phyloP scores from a whole-genome alignment of 2,329 filamentous ascomycete species.

The Diaporthe sp. region DNA sequence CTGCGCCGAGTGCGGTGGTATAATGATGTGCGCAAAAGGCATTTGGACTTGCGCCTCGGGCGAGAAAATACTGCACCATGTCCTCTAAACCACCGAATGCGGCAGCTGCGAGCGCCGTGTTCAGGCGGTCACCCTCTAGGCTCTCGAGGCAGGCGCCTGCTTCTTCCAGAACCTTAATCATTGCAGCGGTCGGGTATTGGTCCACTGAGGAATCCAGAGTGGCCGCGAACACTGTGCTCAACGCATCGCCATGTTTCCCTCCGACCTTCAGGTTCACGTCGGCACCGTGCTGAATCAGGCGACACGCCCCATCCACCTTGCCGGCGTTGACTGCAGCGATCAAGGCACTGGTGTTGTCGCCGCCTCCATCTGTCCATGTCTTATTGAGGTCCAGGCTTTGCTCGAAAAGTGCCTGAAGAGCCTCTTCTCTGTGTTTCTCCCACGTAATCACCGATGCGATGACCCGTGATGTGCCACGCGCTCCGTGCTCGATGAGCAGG shows the following conservation, averaged over 20 bases:
- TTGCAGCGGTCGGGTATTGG: neutral
- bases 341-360: neutral
- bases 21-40: accelerated
- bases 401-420: neutral
- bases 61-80: neutral
- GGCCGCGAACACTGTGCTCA: neutral
- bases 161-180: neutral
- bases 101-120: neutral
- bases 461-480: neutral
- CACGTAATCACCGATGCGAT: neutral
- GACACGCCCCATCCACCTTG: neutral
- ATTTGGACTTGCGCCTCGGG: neutral
- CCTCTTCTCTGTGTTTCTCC: too few species aligned
- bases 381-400: neutral
- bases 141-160: neutral
- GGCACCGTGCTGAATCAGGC: neutral
- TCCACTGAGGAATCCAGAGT: neutral
- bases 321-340: neutral
- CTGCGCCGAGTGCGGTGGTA: neutral
- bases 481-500: neutral
- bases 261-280: neutral
- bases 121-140: neutral
- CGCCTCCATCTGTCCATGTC: neutral
- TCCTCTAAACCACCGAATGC: neutral
- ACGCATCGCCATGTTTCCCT: neutral